phyloP scores from a whole-genome alignment of 1,139 yeast genomes.

The Hemisphaericaspora xylanilytica region DNA sequence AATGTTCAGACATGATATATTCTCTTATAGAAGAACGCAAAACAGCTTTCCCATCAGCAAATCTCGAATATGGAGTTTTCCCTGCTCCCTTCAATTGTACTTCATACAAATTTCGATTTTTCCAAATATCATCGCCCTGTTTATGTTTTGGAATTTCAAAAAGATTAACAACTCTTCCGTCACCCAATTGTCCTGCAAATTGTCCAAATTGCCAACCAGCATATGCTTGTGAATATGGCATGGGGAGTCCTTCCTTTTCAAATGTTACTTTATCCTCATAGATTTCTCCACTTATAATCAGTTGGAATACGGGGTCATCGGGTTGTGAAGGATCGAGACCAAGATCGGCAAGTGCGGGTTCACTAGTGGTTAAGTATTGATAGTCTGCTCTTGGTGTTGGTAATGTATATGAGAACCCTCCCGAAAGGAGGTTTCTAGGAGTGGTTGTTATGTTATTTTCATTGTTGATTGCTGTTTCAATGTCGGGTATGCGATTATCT shows the following conservation, averaged over 20 bases:
- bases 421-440: conserved; percentile 62
- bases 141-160: conserved; percentile 56
- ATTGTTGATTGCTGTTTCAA: conserved; percentile 47
- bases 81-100: conserved; percentile 92
- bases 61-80: conserved; percentile 83
- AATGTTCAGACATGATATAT: conserved; percentile 78
- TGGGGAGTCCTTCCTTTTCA: conserved; percentile 42
- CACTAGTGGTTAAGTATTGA: conserved; percentile 57
- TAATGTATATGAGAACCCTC: conserved; percentile 67
- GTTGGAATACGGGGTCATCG: conserved; percentile 45
- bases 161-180: conserved; percentile 83
- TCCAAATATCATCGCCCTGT: conserved; percentile 6
- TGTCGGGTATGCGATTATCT: conserved; percentile 56
- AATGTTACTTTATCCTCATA: conserved; percentile 28
- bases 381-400: conserved; percentile 63
- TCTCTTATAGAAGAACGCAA: conserved; percentile 85
- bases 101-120: conserved; percentile 48
- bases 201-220: conserved; percentile 97
- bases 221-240: conserved; percentile 87
- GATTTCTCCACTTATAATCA: conserved; percentile 62
- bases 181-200: conserved; percentile 97
- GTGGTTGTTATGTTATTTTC: conserved; percentile 33
- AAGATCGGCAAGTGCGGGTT: conserved; percentile 58
- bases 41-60: conserved; percentile 97
- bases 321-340: conserved; percentile 45